A percentile compares a stretch with the other conserved stretches of the same genome.
phyloP scores from a whole-genome alignment of 441 rosid species.

The Brassica hybrid region DNA sequence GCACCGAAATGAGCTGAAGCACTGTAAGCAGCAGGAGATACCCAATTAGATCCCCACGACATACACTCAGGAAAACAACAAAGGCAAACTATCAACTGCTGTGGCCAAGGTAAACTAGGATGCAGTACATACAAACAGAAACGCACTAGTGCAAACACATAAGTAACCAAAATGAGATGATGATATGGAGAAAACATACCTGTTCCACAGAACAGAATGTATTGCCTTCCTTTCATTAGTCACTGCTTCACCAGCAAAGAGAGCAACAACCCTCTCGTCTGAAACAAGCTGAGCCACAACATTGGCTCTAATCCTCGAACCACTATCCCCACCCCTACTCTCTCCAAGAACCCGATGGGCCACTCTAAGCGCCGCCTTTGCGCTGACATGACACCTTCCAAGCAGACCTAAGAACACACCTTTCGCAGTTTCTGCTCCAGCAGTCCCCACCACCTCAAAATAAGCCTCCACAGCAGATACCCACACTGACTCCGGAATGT shows the following conservation, averaged over 20 bases:
- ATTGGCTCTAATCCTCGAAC: conserved; percentile 63
- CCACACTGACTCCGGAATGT: conserved; percentile 93
- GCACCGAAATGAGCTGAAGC: conserved; percentile 75
- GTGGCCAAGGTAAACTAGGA: conserved; percentile 4
- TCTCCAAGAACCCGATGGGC: conserved; percentile 67
- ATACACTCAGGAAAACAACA: conserved; percentile 6
- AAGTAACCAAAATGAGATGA: conserved; percentile 15
- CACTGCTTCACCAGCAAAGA: conserved; percentile 60
- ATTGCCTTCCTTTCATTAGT: conserved; percentile 74
- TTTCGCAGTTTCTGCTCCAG: conserved; percentile 89
- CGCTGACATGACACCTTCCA: conserved; percentile 88
- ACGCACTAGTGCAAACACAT: conserved; percentile 14
- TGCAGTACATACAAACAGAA: conserved; percentile 14
- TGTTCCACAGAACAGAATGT: conserved; percentile 92
- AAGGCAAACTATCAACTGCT: neutral
- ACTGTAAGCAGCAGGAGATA: conserved; percentile 49
- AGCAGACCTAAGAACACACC: conserved; percentile 83
- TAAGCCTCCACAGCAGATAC: conserved; percentile 91
- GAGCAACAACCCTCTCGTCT: conserved; percentile 83
- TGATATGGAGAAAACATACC: conserved; percentile 49
- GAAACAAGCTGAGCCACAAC: conserved; percentile 80
- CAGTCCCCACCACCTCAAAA: conserved; percentile 82
- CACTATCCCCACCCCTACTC: conserved; percentile 54
- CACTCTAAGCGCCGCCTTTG: conserved; percentile 80
- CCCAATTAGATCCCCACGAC: conserved; percentile 25